Base-by-base conservation (phyloP, 2,329 filamentous ascomycete species). In the Fusarium xylarioides region DNA sequence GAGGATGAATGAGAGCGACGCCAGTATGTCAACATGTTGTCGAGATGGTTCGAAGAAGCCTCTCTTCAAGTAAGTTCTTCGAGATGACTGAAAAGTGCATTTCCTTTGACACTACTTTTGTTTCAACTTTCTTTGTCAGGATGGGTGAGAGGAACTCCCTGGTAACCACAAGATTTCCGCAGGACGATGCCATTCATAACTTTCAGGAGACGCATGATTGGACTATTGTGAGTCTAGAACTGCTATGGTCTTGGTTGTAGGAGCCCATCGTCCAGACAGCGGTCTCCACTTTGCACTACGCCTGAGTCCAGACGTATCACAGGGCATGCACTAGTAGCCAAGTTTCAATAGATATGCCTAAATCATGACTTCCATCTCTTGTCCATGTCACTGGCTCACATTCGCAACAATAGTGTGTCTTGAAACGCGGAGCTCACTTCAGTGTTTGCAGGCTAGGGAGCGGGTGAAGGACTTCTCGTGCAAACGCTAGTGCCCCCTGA, bases 251-350 rank as follows among this genome's bases (percentile, higher is more conserved):
- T 16, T 53, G 23, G 19, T 37, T 21, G 11, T 2, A 37, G 32
- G 21, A 35, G 15, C 32, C 23, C 18, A 37, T 28, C 30, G 34
- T 37, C 10, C 19, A 16, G 21, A 40, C 26, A 12, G 19, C 11
- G 14, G 35, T 54, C 50, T 28, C 34, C 23, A 28, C 19, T 54
- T 54, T 26, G 50, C 50, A 28, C 35, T 54, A 28, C 35, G 23
- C 50, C 8, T n/a, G 23, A 38, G 19, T 28, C 23, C 52, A 68
- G 62, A 34, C 37, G 52, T 40, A 35, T 28, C 50, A 37, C 9
- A 11, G 16, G 44, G 21, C 70, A 63, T 58, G 64, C 52, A 72
- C 54, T 55, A 65, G 34, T 30, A 28, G 37, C 19, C 42, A 55
- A 52, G 64, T 58, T 61, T 35, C 46, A 26, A 42, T 43, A 35